Evolutionary conservation across 306 rosid genomes (phyloP).

Genomic region (Castanopsis chinensis): DNA sequence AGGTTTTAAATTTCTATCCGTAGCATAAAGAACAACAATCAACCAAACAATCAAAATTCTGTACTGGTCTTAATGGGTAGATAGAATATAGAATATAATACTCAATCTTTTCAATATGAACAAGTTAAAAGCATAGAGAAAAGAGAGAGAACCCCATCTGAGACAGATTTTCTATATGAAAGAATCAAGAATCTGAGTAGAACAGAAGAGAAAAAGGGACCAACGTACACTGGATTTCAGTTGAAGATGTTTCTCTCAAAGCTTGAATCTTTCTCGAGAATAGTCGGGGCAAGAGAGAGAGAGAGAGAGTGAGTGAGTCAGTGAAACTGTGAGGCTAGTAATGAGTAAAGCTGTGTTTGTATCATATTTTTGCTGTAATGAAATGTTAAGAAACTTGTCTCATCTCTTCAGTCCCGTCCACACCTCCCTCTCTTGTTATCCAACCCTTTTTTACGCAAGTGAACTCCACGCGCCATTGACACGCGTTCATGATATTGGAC

Average conservation of each 20-base stretch:
- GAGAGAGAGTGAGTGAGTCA: neutral
- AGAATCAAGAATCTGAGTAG: neutral
- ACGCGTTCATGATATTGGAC: neutral
- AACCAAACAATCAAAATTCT: constrained; percentile 7
- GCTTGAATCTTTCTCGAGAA: neutral
- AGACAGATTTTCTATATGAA: neutral
- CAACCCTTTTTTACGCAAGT: neutral
- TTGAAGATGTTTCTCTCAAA: neutral
- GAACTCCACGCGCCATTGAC: neutral
- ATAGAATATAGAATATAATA: too few relatives aligned
- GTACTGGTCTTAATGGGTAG: constrained; percentile 6
- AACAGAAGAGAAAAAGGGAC: neutral
- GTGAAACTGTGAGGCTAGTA: neutral
- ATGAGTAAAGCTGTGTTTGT: neutral
- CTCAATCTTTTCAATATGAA: neutral
- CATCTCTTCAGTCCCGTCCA: constrained; percentile 21
- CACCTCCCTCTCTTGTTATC: constrained; percentile 34
- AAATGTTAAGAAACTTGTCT: neutral
- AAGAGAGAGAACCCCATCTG: neutral
- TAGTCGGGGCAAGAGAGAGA: constrained; percentile 1
- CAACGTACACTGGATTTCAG: constrained; percentile 10
- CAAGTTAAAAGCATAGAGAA: neutral
- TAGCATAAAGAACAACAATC: constrained; percentile 1
- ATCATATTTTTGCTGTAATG: neutral
- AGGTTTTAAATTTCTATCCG: neutral